Percentiles rank a stretch among this genome's conserved stretches.
Evolutionary conservation across 441 rosid genomes (phyloP).

Genomic region (Brassica balearica): DNA sequence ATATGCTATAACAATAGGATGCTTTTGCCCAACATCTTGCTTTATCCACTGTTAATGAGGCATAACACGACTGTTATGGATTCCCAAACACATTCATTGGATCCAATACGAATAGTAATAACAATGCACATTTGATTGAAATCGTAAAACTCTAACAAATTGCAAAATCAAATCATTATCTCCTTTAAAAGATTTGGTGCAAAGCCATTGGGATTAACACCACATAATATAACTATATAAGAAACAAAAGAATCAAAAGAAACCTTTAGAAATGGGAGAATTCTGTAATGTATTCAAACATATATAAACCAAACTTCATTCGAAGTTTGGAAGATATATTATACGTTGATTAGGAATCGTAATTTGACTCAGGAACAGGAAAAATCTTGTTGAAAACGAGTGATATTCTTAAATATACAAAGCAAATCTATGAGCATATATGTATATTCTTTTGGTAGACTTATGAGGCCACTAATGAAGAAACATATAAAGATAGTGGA

Average conservation of each 20-base stretch:
- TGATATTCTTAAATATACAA: neutral
- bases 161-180: neutral
- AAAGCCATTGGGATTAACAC: neutral
- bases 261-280: neutral
- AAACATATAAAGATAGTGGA: conserved; percentile 43
- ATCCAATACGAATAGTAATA: conserved; percentile 43
- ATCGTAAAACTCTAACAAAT: neutral
- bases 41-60: conserved; percentile 47
- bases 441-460: conserved; percentile 20
- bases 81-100: conserved; percentile 50
- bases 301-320: neutral
- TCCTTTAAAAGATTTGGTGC: neutral
- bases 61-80: conserved; percentile 44
- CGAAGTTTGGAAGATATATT: neutral
- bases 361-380: neutral
- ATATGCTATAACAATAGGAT: conserved; percentile 42
- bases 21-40: conserved; percentile 44
- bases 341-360: neutral
- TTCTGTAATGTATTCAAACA: neutral
- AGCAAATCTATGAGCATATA: neutral
- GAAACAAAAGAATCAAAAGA: neutral
- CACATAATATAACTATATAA: neutral
- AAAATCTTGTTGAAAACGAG: neutral
- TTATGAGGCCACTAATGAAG: conserved; percentile 14
- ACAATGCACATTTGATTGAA: neutral